Evolutionary conservation across 768 basidiomycete species (phyloP).

Genomic region (Mycena venus): DNA sequence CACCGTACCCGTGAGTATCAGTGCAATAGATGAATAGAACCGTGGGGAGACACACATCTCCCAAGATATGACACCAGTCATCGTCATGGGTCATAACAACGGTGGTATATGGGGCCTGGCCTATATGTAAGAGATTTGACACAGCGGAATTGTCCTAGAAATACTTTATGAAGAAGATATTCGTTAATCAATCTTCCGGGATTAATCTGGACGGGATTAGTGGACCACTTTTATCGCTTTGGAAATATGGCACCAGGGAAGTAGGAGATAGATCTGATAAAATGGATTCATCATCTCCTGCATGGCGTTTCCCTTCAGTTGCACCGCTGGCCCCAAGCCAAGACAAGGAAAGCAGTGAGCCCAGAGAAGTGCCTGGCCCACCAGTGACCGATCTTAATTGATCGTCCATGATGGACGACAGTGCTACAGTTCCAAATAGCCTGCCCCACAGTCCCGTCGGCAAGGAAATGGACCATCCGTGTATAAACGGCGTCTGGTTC

Average conservation of each 20-base stretch:
- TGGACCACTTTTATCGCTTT: not conserved
- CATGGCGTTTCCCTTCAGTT: not conserved
- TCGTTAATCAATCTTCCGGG: not conserved
- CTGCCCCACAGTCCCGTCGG: not conserved
- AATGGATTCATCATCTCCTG: not conserved
- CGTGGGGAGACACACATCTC: not conserved
- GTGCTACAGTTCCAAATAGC: not conserved
- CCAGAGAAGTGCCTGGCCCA: not conserved
- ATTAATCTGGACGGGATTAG: not conserved
- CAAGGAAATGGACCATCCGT: not conserved
- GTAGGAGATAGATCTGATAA: not conserved
- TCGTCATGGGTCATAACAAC: no score
- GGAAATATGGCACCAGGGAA: not conserved
- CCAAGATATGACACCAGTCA: not conserved
- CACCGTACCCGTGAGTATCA: not conserved
- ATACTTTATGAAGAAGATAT: not conserved
- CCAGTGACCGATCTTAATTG: not conserved
- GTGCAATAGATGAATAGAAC: not conserved
- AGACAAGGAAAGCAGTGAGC: not conserved
- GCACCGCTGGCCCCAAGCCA: not conserved
- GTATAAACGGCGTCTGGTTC: not conserved
- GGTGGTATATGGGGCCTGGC: not conserved
- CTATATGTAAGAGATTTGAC: not conserved
- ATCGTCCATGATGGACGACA: not conserved
- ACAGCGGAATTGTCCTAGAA: not conserved